These are phyloP conservation scores for Cutaneotrichosporon daszewskae DNA, from an alignment of 1,284 basidiomycete genomes.

Conservation along the genomic window DNA sequence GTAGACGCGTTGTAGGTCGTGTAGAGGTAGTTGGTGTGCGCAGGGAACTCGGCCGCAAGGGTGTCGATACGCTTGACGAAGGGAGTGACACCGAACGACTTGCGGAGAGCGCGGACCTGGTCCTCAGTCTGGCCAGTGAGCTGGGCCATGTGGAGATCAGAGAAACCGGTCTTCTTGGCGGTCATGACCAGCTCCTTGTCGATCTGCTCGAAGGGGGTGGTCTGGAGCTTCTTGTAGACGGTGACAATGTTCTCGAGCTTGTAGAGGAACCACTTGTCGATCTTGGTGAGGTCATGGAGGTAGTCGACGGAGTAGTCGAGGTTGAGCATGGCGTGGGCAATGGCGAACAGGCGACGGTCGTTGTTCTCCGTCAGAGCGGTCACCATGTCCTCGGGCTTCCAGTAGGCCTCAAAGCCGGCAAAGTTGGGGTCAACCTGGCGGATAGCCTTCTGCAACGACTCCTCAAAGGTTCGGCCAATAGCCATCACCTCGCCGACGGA, in stretches of 20 bases:
- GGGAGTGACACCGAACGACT: slow-evolving; percentile 80
- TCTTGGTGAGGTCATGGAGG: slow-evolving; percentile 91
- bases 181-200: slow-evolving; percentile 65
- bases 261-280: slow-evolving; percentile 99
- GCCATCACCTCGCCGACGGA: slow-evolving; percentile 99
- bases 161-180: slow-evolving; percentile 90
- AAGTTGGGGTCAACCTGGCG: slow-evolving; percentile 90
- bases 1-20: slow-evolving; percentile 97
- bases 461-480: slow-evolving; percentile 97
- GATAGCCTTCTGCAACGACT: slow-evolving; percentile 97
- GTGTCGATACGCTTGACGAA: slow-evolving; percentile 99
- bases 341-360: slow-evolving; percentile 93
- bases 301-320: slow-evolving; percentile 84
- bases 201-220: slow-evolving; percentile 60
- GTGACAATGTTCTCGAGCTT: slow-evolving; percentile 83
- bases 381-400: slow-evolving; percentile 77
- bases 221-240: slow-evolving; percentile 68
- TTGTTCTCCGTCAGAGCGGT: slow-evolving; percentile 57
- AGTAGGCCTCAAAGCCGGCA: slow-evolving; percentile 56
- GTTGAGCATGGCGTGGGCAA: slow-evolving; percentile 87
- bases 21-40: slow-evolving; percentile 98
- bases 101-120: slow-evolving; percentile 75
- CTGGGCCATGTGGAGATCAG: slow-evolving; percentile 84
- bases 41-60: slow-evolving; percentile 96
- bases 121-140: slow-evolving; percentile 66